Conservation (phyloP, 345 rosid genomes). For the Triadica sebifera region DNA sequence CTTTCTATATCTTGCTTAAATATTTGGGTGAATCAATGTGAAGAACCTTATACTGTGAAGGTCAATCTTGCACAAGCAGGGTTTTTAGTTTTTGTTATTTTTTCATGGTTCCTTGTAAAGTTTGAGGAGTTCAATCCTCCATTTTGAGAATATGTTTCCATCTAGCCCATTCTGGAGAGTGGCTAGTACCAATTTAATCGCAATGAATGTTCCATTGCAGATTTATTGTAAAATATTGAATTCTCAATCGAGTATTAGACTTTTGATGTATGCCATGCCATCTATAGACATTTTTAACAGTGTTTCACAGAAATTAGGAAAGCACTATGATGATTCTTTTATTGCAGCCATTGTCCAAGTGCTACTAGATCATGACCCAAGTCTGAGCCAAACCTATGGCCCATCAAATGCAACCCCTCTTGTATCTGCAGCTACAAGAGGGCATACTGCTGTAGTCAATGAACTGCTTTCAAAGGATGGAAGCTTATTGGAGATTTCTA, state of each 20-base stretch:
- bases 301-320: neutral
- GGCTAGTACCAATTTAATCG: neutral
- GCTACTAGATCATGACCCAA: conserved; percentile 75
- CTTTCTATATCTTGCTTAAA: no score
- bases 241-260: neutral
- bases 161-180: neutral
- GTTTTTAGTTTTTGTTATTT: neutral
- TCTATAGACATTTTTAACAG: no score
- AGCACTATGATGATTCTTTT: neutral
- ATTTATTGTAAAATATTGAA: neutral
- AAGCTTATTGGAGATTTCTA: conserved; percentile 64
- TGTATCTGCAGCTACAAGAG: conserved; percentile 83
- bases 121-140: neutral
- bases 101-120: neutral
- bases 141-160: neutral
- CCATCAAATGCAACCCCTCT: conserved; percentile 91
- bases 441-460: conserved; percentile 81
- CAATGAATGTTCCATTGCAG: neutral
- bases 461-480: conserved; percentile 77
- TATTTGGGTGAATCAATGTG: no score
- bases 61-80: neutral
- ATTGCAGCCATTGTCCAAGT: conserved; percentile 83
- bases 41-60: neutral
- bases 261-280: neutral
- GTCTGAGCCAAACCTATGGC: conserved; percentile 65